phyloP scores from a whole-genome alignment of 1,284 basidiomycete species.

The Rhodotorula sp. region DNA sequence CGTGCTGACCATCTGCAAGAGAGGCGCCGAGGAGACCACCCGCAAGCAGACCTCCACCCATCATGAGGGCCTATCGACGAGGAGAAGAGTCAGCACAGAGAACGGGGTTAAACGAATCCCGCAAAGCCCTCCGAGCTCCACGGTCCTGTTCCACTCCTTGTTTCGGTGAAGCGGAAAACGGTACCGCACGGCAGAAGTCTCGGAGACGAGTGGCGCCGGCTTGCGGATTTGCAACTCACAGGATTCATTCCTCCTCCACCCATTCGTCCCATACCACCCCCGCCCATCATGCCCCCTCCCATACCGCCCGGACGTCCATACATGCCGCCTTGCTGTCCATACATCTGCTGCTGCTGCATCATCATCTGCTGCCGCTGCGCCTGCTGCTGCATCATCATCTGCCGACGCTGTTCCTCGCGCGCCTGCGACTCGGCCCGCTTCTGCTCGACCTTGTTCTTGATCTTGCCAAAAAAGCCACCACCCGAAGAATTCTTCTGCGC shows the following conservation, averaged over 20 bases:
- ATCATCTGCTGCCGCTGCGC: constrained; percentile 9
- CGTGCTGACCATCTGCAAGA: constrained; percentile 13
- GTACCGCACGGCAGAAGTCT: too few relatives aligned
- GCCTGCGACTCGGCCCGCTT: constrained; percentile 1
- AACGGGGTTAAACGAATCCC: background rate
- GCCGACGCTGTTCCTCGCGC: background rate
- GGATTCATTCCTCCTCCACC: constrained; percentile 34
- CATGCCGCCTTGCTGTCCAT: background rate
- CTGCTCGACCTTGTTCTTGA: constrained; percentile 22
- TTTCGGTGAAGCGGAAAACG: too few relatives aligned
- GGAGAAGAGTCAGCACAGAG: background rate
- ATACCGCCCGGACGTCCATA: constrained; percentile 4
- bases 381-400: constrained; percentile 5
- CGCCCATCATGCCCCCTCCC: constrained; percentile 6
- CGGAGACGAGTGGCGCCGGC: background rate
- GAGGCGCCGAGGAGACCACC: constrained; percentile 13
- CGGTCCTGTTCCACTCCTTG: too few relatives aligned
- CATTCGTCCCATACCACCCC: constrained; percentile 14
- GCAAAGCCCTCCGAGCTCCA: too few relatives aligned
- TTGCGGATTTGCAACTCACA: background rate
- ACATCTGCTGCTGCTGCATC: constrained; percentile 13
- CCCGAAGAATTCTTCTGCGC: background rate
- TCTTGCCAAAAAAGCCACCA: constrained; percentile 21
- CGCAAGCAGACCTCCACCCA: constrained; percentile 26
- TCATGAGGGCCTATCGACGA: constrained; percentile 4